phyloP scores from a whole-genome alignment of 1,284 basidiomycete species.

The Fomitopsis pinicola region DNA sequence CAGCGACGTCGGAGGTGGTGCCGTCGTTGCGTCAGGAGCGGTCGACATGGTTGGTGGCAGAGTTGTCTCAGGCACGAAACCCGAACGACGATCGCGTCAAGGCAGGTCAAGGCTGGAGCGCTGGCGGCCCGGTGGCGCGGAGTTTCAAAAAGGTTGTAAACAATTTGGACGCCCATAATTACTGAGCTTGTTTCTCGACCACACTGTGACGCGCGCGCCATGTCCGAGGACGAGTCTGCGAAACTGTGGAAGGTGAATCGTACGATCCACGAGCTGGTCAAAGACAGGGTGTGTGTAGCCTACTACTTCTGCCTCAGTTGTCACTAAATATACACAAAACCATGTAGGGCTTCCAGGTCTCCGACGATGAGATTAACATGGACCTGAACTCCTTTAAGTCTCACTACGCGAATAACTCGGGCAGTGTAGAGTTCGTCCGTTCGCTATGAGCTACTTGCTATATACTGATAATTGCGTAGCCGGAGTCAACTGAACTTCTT shows the following conservation, averaged over 20 bases:
- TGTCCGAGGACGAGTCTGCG: conserved; percentile 75
- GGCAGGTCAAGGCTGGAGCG: too few relatives aligned
- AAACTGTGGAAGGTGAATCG: conserved; percentile 95
- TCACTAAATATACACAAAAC: conserved; percentile 1
- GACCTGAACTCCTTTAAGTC: conserved; percentile 72
- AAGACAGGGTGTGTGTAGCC: conserved; percentile 70
- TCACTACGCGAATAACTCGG: conserved; percentile 59
- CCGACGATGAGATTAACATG: conserved; percentile 89
- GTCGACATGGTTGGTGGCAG: conserved; percentile 10
- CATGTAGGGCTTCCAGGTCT: conserved; percentile 78
- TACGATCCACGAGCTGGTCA: conserved; percentile 95
- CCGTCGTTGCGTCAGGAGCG: conserved; percentile 14
- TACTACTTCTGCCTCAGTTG: neutral
- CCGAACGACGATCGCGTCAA: neutral
- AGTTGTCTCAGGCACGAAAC: neutral
- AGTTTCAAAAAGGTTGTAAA: conserved; percentile 21
- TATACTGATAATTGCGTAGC: conserved; percentile 37
- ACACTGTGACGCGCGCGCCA: conserved; percentile 24
- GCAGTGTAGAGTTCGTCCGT: conserved; percentile 54
- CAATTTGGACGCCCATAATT: conserved; percentile 15
- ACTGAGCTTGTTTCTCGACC: conserved; percentile 16
- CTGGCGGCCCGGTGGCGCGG: conserved; percentile 13
- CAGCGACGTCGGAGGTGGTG: conserved; percentile 17
- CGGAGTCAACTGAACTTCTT: conserved; percentile 87
- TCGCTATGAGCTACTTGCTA: neutral